A percentile compares a stretch with the other conserved stretches of the same genome.
Conservation (phyloP, 257 asterid species). For the Buddleja alternifolia region DNA sequence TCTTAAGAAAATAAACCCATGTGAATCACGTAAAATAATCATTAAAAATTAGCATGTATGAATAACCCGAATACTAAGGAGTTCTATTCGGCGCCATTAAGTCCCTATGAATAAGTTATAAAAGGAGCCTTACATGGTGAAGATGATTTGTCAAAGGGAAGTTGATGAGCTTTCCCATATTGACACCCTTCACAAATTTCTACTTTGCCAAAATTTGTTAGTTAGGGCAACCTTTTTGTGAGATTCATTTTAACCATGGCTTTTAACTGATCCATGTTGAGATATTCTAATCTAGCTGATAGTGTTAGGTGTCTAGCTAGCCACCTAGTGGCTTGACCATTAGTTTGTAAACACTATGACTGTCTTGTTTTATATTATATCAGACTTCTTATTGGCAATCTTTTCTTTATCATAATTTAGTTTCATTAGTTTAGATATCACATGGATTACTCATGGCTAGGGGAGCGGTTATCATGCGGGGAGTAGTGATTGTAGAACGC, state of each 20-base stretch:
- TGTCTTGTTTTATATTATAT: no score
- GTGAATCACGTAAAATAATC: not conserved
- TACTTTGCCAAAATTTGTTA: constrained; percentile 1
- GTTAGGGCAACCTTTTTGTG: not conserved
- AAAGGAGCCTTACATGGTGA: constrained; percentile 1
- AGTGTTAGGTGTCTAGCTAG: no score
- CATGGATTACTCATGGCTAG: no score
- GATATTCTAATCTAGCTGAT: constrained; percentile 20
- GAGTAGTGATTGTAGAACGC: no score
- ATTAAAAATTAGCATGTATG: not conserved
- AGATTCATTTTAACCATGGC: constrained; percentile 11
- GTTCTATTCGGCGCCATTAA: not conserved
- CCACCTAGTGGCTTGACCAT: no score
- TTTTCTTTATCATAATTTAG: no score
- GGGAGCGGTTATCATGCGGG: no score
- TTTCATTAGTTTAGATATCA: no score
- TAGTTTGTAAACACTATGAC: no score
- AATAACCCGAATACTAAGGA: not conserved
- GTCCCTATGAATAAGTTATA: not conserved
- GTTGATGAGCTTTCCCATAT: no score
- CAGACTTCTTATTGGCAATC: no score
- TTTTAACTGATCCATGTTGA: constrained; percentile 9
- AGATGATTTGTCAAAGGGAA: constrained; percentile 19
- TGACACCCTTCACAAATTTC: constrained; percentile 21
- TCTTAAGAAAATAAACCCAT: not conserved